Evolutionary conservation across 2,329 filamentous ascomycete species (phyloP).

Genomic region (Fusarium pilosicola): DNA sequence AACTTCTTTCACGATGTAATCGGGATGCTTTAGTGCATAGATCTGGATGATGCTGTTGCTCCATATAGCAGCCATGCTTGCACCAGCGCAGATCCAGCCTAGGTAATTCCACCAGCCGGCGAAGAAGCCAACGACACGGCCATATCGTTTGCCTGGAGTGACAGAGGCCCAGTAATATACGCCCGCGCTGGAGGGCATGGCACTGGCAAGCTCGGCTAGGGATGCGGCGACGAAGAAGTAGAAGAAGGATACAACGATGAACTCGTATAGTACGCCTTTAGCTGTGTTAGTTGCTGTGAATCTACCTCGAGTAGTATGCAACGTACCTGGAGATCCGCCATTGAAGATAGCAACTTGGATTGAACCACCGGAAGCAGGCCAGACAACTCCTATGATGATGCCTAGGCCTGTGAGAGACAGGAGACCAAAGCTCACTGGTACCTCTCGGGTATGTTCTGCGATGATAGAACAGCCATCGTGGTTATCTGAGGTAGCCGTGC

Average conservation of each 20-base stretch:
- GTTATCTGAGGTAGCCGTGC: background rate
- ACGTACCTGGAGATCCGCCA: background rate
- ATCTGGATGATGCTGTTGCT: background rate
- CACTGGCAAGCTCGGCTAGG: background rate
- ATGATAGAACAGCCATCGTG: background rate
- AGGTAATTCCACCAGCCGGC: background rate
- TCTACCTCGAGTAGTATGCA: no score
- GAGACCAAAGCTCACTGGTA: rapidly evolving
- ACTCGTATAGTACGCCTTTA: background rate
- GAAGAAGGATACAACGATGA: background rate
- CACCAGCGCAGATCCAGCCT: background rate
- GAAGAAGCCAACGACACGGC: background rate
- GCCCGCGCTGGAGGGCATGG: background rate
- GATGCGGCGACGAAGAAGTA: background rate
- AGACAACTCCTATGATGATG: background rate
- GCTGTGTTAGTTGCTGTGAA: rapidly evolving
- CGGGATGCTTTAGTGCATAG: background rate
- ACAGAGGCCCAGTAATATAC: background rate
- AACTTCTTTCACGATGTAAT: background rate
- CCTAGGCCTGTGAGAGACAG: background rate
- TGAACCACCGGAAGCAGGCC: background rate
- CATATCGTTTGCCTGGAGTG: background rate
- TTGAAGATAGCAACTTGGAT: background rate
- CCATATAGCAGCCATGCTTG: background rate
- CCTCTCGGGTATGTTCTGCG: background rate